Percentiles rank a stretch among this genome's conserved stretches.
These are phyloP conservation scores for Poa annua DNA, from an alignment of 176 grass and related monocot species.

Conservation along the genomic window DNA sequence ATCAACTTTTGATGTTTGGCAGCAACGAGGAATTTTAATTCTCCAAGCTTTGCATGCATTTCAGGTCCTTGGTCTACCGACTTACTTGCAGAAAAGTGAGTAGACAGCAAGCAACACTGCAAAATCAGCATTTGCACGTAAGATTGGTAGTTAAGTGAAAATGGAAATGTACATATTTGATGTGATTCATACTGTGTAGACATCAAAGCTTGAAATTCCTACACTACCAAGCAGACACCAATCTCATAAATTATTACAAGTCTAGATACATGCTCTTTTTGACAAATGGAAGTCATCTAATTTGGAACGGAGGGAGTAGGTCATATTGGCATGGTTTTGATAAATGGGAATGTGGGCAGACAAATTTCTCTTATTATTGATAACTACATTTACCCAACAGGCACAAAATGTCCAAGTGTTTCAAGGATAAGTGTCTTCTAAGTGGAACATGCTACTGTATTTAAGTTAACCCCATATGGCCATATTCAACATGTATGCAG, in stretches of 20 bases:
- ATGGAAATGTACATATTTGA: constrained; percentile 20
- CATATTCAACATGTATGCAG: constrained; percentile 18
- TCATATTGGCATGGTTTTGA: neutral
- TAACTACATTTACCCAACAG: constrained; percentile 30
- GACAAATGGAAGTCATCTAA: too few relatives aligned
- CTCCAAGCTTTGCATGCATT: constrained; percentile 62
- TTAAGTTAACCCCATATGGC: constrained; percentile 2
- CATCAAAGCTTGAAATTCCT: constrained; percentile 10
- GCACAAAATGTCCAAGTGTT: neutral
- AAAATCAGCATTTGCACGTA: constrained; percentile 49
- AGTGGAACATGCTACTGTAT: constrained; percentile 27
- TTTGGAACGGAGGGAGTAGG: neutral
- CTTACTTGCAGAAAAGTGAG: constrained; percentile 74
- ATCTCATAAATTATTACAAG: constrained; percentile 21
- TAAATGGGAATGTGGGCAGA: constrained; percentile 37
- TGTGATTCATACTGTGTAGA: constrained; percentile 15
- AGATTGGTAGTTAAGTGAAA: constrained; percentile 37
- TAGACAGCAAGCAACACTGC: constrained; percentile 77
- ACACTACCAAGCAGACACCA: constrained; percentile 22
- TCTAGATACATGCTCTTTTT: too few relatives aligned
- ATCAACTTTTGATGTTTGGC: constrained; percentile 53
- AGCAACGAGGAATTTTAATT: constrained; percentile 62
- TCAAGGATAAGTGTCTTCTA: constrained; percentile 15
- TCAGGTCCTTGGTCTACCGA: constrained; percentile 59
- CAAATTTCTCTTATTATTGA: constrained; percentile 21